Evolutionary conservation across 2,329 filamentous ascomycete genomes (phyloP).

Genomic region (Claviceps paspali): DNA sequence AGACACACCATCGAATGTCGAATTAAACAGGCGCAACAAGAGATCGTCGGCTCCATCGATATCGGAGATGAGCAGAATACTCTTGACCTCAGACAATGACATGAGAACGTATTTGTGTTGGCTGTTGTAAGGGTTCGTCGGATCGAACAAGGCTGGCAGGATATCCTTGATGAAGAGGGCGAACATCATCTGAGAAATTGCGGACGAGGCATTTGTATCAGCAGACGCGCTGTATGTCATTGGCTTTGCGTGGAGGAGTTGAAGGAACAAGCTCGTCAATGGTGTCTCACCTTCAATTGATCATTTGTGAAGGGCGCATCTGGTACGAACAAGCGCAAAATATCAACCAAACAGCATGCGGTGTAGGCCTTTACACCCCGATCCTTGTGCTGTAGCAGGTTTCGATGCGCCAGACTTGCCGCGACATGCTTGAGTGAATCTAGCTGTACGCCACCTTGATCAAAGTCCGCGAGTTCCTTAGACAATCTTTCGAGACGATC

Average conservation of each 20-base stretch:
- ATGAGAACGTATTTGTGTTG: constrained; percentile 86
- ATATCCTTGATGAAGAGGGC: constrained; percentile 71
- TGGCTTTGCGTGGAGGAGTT: neutral
- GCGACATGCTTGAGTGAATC: constrained; percentile 75
- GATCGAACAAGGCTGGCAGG: constrained; percentile 71
- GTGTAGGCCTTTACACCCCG: constrained; percentile 82
- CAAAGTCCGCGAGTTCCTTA: constrained; percentile 69
- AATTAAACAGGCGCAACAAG: constrained; percentile 67
- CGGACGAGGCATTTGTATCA: constrained; percentile 5
- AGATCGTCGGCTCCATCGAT: constrained; percentile 69
- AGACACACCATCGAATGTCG: constrained; percentile 84
- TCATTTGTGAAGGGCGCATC: constrained; percentile 84
- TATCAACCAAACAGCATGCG: constrained; percentile 80
- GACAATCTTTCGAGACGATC: constrained; percentile 66
- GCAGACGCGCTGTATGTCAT: neutral
- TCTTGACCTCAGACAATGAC: constrained; percentile 85
- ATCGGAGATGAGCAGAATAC: constrained; percentile 80
- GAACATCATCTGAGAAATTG: constrained; percentile 65
- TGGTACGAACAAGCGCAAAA: constrained; percentile 82
- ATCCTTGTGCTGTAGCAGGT: constrained; percentile 82
- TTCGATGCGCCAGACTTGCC: constrained; percentile 67
- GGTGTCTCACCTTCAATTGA: constrained; percentile 63
- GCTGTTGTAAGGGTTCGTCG: constrained; percentile 76
- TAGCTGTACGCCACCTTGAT: constrained; percentile 72
- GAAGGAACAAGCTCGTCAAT: constrained; percentile 9